A percentile compares a stretch with the other conserved stretches of the same genome.
phyloP scores from a whole-genome alignment of 768 basidiomycete species.

The Agrocybe pediades region DNA sequence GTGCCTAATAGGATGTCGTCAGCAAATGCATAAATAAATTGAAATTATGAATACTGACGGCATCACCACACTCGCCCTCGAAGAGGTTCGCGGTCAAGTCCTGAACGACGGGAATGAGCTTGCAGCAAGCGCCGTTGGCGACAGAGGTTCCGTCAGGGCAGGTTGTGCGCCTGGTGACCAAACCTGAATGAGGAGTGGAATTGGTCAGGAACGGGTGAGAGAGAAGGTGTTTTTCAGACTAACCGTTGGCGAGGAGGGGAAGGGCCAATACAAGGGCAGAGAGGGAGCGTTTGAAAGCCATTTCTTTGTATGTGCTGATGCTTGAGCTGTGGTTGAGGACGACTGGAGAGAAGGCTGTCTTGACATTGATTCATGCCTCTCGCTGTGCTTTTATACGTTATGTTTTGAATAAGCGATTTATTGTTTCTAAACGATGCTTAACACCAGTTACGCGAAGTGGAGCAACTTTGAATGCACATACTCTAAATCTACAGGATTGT shows the following conservation, averaged over 20 bases:
- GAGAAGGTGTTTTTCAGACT: background rate
- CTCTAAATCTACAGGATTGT: no score
- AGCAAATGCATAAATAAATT: background rate
- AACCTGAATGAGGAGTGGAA: background rate
- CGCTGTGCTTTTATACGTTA: no score
- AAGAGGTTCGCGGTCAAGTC: conserved; percentile 8
- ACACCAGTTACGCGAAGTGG: no score
- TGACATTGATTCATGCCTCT: no score
- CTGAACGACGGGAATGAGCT: conserved; percentile 7
- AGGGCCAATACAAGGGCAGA: conserved; percentile 8
- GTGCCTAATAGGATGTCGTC: conserved; percentile 15
- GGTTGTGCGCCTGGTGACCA: background rate
- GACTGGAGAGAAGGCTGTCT: no score
- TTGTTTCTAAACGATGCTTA: no score
- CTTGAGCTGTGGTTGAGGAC: no score
- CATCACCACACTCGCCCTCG: conserved; percentile 10
- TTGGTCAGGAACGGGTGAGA: background rate
- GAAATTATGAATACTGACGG: background rate
- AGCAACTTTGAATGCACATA: no score
- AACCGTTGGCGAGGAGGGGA: conserved; percentile 4
- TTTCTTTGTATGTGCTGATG: no score
- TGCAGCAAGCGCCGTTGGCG: conserved; percentile 6
- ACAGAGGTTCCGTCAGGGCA: conserved; percentile 7
- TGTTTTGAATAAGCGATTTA: no score
- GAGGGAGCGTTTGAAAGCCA: conserved; percentile 5